Evolutionary conservation across 78 protist species (phyloP), one percentile per base, ranked within the genome.

Genomic region (Speleostelium caveatum): DNA sequence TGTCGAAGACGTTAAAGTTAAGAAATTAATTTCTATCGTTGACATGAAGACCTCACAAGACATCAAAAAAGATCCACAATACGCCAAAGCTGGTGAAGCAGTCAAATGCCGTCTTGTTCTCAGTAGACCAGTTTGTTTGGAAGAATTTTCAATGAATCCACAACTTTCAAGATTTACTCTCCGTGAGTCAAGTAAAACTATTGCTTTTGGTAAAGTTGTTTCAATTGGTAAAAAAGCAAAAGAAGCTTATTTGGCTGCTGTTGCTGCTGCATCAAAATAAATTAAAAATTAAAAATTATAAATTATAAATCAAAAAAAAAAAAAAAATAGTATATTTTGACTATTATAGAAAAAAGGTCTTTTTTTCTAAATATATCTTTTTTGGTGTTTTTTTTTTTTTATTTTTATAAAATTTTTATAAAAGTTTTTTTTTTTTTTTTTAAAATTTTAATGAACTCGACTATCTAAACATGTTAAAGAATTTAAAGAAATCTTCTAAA

Each of bases 111-210:
- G 97, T 33, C 3, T 98, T 42, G 86, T 79, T 66, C 39, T 86
- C 3, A 8, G 28, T 17, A 36, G 58, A 32, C 22, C 96, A n/a
- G 66, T 98, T 61, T 93, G 97, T 75, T 30, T 97, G 0, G 99
- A 96, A 80, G 56, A 55, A 14, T 97, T 75, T 91, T 51, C 95
- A 61, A 61, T 69, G n/a, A 86, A 86, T 65, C 95, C 93, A 49
- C 96, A 95, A 80, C 53, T 97, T 10, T 98, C 99, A 21, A 83
- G 99, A 51, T 98, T 98, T 97, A 96, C 96, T 39, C 73, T 98
- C 1, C 94, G 99, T 30, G 98, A 97, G 39, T 96, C 95, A 36
- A 97, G 55, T 24, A 74, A 88, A 63, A 88, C 94, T 8, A 88
- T 88, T 26, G 94, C 94, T 32, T 88, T 88, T 38, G 94, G 94